Evolutionary conservation across 371 early-diverging fungal species (phyloP).

Genomic region (Dichotomocladium elegans): DNA sequence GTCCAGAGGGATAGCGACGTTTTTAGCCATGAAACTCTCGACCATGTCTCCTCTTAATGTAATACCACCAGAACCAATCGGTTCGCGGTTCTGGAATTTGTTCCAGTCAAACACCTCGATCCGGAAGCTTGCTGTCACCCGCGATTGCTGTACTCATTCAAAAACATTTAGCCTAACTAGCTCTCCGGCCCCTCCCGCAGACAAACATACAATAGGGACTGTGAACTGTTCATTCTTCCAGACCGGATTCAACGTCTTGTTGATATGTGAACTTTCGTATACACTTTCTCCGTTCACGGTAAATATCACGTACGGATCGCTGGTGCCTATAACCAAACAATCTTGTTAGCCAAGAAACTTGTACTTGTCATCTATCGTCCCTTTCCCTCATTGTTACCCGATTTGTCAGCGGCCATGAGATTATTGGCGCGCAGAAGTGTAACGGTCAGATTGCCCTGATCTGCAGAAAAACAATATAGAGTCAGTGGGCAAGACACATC

Average conservation of each 20-base stretch:
- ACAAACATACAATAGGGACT: conserved; percentile 61
- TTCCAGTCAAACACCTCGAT: conserved; percentile 86
- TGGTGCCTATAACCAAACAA: conserved; percentile 42
- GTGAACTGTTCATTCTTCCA: conserved; percentile 75
- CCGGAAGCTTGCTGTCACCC: conserved; percentile 54
- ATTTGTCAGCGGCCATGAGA: conserved; percentile 49
- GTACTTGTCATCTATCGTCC: not conserved
- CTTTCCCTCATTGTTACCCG: conserved; percentile 15
- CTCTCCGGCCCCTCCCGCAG: not conserved
- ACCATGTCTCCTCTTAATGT: conserved; percentile 38
- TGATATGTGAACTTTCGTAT: conserved; percentile 70
- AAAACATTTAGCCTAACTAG: no score
- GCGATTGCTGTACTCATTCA: conserved; percentile 46
- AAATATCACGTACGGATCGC: conserved; percentile 82
- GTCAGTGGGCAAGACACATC: not conserved
- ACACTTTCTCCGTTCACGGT: conserved; percentile 74
- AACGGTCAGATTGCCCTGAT: conserved; percentile 49
- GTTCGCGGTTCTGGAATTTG: conserved; percentile 58
- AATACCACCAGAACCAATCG: conserved; percentile 52
- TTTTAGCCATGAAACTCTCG: conserved; percentile 33
- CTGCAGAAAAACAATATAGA: conserved; percentile 17
- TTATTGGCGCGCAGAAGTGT: conserved; percentile 43
- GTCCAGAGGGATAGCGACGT: conserved; percentile 33
- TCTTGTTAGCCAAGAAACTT: no score
- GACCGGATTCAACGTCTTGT: conserved; percentile 81